These are phyloP conservation scores for Cryptosporidium ryanae DNA, from an alignment of 169 alveolate species.

Conservation along the genomic window DNA sequence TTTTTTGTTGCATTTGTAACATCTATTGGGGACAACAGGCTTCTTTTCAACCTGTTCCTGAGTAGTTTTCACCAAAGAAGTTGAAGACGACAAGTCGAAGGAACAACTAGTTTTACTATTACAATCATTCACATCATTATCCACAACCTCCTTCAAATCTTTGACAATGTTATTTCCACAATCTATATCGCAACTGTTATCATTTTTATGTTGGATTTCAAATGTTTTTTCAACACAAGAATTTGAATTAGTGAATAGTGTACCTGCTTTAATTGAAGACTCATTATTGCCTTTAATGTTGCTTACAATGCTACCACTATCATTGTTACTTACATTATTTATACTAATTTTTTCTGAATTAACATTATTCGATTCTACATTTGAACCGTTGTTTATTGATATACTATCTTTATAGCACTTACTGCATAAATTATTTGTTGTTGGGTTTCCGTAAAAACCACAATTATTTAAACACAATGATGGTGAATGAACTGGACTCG, in stretches of 20 bases:
- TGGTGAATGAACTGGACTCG: slow-evolving; percentile 78
- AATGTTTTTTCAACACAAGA: not conserved
- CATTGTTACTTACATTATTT: not conserved
- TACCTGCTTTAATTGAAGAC: not conserved
- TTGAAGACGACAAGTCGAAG: not conserved
- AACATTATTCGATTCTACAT: not conserved
- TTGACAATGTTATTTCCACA: not conserved
- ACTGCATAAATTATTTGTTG: slow-evolving; percentile 90
- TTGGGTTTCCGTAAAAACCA: slow-evolving; percentile 92
- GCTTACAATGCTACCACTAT: not conserved
- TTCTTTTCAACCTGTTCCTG: not conserved
- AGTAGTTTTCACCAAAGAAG: not conserved
- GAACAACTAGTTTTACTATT: not conserved
- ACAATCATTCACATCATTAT: not conserved
- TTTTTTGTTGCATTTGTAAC: slow-evolving; percentile 89
- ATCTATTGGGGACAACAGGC: slow-evolving; percentile 81
- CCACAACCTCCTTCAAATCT: not conserved
- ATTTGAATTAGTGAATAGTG: too few relatives aligned
- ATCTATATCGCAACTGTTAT: not conserved
- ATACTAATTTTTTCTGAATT: slow-evolving; percentile 5
- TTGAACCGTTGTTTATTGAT: slow-evolving; percentile 28
- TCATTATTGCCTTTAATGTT: not conserved
- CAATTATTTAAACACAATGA: slow-evolving; percentile 88
- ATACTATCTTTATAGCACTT: slow-evolving; percentile 88
- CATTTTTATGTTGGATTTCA: not conserved